Evolutionary conservation across 345 rosid genomes (phyloP).

Genomic region (Odontarrhena argentea): DNA sequence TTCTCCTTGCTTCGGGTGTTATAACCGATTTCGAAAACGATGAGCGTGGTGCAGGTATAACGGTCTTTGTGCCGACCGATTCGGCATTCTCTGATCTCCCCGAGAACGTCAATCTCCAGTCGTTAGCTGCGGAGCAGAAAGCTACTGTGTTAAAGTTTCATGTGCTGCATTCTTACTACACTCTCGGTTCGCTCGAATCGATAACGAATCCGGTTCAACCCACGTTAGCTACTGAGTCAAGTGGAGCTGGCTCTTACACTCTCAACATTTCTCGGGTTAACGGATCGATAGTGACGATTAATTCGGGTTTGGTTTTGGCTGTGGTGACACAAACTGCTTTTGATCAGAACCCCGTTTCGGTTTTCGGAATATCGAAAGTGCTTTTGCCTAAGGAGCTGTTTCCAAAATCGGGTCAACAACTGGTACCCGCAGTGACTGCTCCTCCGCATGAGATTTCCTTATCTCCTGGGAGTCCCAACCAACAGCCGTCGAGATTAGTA

Average conservation of each 20-base stretch:
- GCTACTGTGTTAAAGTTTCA: conserved; percentile 74
- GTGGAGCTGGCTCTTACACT: conserved; percentile 78
- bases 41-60: conserved; percentile 89
- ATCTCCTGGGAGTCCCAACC: conserved; percentile 48
- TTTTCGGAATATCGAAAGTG: conserved; percentile 85
- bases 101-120: conserved; percentile 57
- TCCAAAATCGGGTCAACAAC: conserved; percentile 41
- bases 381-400: conserved; percentile 73
- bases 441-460: conserved; percentile 52
- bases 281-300: conserved; percentile 69
- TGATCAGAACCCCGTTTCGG: conserved; percentile 86
- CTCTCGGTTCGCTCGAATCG: conserved; percentile 84
- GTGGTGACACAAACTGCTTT: conserved; percentile 81
- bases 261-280: conserved; percentile 81
- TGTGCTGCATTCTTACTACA: conserved; percentile 88
- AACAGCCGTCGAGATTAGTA: conserved; percentile 45
- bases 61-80: conserved; percentile 87
- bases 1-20: conserved; percentile 82
- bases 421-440: conserved; percentile 39
- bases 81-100: conserved; percentile 77
- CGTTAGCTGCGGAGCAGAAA: conserved; percentile 72
- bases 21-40: conserved; percentile 70
- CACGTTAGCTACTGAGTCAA: conserved; percentile 80
- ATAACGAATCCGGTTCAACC: conserved; percentile 92
- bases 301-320: conserved; percentile 77